Base-by-base conservation (phyloP, 805 yeast genomes). In the Danielozyma ontarioensis region DNA sequence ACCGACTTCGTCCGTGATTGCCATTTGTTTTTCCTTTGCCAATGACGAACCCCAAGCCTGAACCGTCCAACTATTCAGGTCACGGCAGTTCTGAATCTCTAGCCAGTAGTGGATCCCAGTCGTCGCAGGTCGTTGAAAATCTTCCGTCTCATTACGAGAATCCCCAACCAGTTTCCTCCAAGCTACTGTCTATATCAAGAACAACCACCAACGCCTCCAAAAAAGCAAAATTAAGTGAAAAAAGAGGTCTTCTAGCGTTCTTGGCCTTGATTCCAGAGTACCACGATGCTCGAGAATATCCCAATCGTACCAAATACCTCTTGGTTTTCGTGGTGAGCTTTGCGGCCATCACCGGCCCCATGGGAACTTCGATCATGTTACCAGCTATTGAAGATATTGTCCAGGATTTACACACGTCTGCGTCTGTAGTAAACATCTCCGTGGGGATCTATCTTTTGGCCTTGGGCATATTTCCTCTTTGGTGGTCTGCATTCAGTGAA, bases 401-500 rank as follows among this genome's bases (percentile, higher is more conserved):
- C 4, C 40, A 44, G 1, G 76, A 74, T 13, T 66, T 83, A 13
- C 28, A 78, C 27, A 80, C 94, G 0, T 48, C 74, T 4, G 71
- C 70, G 1, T 61, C 78, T 18, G 66, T 74, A 46, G 86, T 85
- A 17, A 86, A 85, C 48, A 68, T 86, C 13, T 77, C 90, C 2
- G 86, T 85, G 32, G 96, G 95, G 44, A 70, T 86, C 10, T 87
- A 85, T 51, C 57, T 85, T 17, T 50, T 85, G 11, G 68, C 88
- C 1, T 50, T 87, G 23, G 96, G 95, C 12, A 64, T 87, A 1
- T 78, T 84, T 46, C 95, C 96, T 2, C 51, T 87, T 28, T 86
- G 95, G 93, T 87, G 95, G 95, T 80, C 90, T 5, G 75, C 81
- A 7, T 71, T 83, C 36, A 78, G 88, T 26, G 95, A 87, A 51